phyloP scores from a whole-genome alignment of 106 monocot genomes.

The Allium cepa region DNA sequence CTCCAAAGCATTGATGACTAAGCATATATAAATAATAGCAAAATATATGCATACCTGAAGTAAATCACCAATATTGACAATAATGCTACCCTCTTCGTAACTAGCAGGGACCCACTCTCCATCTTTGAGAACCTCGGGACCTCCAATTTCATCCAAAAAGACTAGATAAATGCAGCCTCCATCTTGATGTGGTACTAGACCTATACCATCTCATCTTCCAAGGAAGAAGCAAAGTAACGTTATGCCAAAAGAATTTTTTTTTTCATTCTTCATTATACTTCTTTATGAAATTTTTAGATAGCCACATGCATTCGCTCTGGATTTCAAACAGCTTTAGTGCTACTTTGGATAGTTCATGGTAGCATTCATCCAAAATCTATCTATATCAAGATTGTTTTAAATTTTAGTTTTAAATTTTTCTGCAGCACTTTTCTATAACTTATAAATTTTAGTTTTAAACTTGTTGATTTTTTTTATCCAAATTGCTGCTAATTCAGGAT shows the following conservation, averaged over 20 bases:
- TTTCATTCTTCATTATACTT: conserved; percentile 26
- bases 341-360: conserved; percentile 7
- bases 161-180: conserved; percentile 31
- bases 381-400: neutral
- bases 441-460: too few species aligned
- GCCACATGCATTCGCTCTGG: conserved; percentile 35
- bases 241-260: conserved; percentile 23
- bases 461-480: too few species aligned
- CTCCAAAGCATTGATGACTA: too few species aligned
- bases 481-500: too few species aligned
- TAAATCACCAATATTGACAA: conserved; percentile 43
- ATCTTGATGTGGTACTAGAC: conserved; percentile 31
- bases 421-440: too few species aligned
- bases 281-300: conserved; percentile 34
- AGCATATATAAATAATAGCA: too few species aligned
- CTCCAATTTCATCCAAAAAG: conserved; percentile 44
- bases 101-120: conserved; percentile 26
- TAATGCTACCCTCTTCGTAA: conserved; percentile 22
- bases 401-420: too few species aligned
- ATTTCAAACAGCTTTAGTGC: conserved; percentile 22
- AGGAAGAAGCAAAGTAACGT: neutral
- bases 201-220: conserved; percentile 10
- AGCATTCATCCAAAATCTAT: conserved; percentile 20
- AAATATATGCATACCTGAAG: conserved; percentile 24
- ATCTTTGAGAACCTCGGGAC: conserved; percentile 34